phyloP scores from a whole-genome alignment of 768 basidiomycete genomes.

The Leccinum pellstonianum region DNA sequence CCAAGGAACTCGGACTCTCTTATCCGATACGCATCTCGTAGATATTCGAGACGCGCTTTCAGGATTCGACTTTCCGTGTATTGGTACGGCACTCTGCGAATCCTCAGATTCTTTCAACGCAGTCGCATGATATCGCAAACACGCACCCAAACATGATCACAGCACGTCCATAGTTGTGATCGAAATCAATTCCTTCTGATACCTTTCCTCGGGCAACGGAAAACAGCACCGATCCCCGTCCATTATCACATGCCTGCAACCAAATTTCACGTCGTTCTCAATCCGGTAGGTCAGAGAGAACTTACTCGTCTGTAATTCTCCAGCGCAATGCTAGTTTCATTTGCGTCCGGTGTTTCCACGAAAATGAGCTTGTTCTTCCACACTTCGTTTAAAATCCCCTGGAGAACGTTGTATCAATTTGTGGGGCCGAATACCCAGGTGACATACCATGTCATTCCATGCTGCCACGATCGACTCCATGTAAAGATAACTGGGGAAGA shows the following conservation, averaged over 20 bases:
- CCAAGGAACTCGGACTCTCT: conserved; percentile 98
- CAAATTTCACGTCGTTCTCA: not conserved
- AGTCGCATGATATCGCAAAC: not conserved
- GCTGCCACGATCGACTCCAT: conserved; percentile 99
- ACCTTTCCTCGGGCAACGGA: conserved; percentile 99
- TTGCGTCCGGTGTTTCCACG: conserved; percentile 98
- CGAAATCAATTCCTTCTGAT: conserved; percentile 99
- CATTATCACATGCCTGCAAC: conserved; percentile 92
- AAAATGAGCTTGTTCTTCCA: conserved; percentile 99
- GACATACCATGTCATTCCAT: conserved; percentile 99
- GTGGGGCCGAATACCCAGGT: not conserved
- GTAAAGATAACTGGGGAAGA: conserved; percentile 99
- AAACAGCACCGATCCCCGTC: conserved; percentile 91
- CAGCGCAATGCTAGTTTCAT: conserved; percentile 96
- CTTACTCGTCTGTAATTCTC: conserved; percentile 93
- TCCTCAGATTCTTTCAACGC: conserved; percentile 3
- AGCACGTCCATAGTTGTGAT: conserved; percentile 98
- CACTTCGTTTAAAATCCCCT: conserved; percentile 99
- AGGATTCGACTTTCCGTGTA: conserved; percentile 98
- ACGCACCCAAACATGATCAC: conserved; percentile 98
- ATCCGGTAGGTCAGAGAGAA: not conserved
- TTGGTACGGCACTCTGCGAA: conserved; percentile 83
- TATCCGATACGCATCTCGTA: conserved; percentile 97
- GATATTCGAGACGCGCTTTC: conserved; percentile 94
- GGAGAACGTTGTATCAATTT: conserved; percentile 9